These are phyloP conservation scores for Fraxinus sp. DNA, from an alignment of 305 asterid genomes.

Conservation along the genomic window DNA sequence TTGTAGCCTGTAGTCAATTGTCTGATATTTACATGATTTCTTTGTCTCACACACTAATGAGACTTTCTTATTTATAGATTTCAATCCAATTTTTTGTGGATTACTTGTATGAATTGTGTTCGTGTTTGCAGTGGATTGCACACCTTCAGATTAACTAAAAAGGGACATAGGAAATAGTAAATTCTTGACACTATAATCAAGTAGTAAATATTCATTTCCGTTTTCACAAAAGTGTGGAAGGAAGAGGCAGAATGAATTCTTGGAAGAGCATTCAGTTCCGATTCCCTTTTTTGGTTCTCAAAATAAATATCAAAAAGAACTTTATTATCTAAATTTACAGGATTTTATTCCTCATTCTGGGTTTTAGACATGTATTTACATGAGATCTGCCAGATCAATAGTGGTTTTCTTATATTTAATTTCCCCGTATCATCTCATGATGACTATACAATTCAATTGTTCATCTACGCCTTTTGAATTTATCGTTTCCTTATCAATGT, in stretches of 20 bases:
- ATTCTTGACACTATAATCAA: background rate
- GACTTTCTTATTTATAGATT: background rate
- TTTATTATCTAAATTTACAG: background rate
- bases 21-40: background rate
- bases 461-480: background rate
- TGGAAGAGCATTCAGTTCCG: background rate
- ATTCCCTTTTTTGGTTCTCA: background rate
- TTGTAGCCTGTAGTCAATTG: background rate
- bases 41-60: background rate
- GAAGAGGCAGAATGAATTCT: background rate
- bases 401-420: background rate
- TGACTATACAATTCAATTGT: background rate
- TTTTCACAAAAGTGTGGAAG: background rate
- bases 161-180: background rate
- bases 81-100: background rate
- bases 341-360: background rate
- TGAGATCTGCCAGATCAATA: background rate
- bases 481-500: background rate
- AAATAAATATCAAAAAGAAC: background rate
- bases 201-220: background rate
- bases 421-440: background rate
- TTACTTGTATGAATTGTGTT: background rate
- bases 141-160: background rate
- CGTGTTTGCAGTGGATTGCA: background rate
- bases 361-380: background rate